phyloP scores from a whole-genome alignment of 257 asterid species.

The Plantago major region DNA sequence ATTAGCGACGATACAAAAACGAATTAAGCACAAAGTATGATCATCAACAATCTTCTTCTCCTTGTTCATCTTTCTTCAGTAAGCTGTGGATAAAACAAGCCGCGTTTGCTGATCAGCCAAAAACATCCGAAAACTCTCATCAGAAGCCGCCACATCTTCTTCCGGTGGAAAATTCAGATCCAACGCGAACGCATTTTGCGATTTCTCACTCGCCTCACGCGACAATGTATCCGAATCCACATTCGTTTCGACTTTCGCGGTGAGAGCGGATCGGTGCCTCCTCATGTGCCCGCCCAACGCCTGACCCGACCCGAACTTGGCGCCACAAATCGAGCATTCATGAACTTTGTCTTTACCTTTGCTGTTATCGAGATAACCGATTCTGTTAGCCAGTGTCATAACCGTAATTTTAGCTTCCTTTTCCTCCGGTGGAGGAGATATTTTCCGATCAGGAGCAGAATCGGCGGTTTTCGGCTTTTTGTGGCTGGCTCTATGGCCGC shows the following conservation, averaged over 20 bases:
- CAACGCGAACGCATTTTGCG: conserved; percentile 37
- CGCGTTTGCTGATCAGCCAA: conserved; percentile 17
- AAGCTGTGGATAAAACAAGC: conserved; percentile 49
- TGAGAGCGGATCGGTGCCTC: conserved; percentile 49
- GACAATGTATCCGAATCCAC: conserved; percentile 21
- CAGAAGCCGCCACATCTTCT: conserved; percentile 31
- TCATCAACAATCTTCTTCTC: too few relatives aligned
- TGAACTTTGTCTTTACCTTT: conserved; percentile 44
- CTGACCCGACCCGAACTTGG: conserved; percentile 79
- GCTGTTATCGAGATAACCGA: not conserved
- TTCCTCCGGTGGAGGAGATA: conserved; percentile 13
- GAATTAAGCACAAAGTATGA: too few relatives aligned
- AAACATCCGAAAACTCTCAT: conserved; percentile 25
- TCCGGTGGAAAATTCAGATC: conserved; percentile 87
- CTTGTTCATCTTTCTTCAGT: too few relatives aligned
- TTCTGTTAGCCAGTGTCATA: conserved; percentile 17
- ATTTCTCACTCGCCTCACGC: conserved; percentile 28
- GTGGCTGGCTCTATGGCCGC: conserved; percentile 90
- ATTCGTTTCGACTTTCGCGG: not conserved
- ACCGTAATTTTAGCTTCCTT: conserved; percentile 7
- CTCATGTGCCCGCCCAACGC: conserved; percentile 97
- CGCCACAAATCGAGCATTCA: conserved; percentile 77
- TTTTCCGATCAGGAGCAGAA: not conserved
- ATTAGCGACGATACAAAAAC: conserved; percentile 32
- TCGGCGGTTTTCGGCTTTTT: conserved; percentile 44